These are phyloP conservation scores for Penicillium steckii DNA, from an alignment of 495 filamentous ascomycete species.

Conservation along the genomic window DNA sequence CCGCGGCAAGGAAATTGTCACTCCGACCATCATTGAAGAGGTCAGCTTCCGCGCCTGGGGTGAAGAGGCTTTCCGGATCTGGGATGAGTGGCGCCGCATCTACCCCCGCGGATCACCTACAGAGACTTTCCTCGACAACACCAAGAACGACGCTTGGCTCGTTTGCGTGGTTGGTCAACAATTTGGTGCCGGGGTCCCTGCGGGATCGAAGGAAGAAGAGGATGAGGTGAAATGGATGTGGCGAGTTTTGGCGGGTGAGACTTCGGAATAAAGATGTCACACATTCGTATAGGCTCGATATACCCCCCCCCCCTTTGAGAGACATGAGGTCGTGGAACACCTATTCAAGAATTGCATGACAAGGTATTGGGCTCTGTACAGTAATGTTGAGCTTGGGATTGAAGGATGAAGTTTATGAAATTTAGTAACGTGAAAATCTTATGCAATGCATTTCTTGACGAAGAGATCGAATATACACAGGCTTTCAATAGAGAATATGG, in stretches of 20 bases:
- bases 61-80: conserved; percentile 95
- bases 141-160: conserved; percentile 74
- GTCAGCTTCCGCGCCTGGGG: conserved; percentile 93
- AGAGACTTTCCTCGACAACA: conserved; percentile 61
- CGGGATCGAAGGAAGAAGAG: conserved; percentile 43
- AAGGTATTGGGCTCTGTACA: conserved; percentile 27
- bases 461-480: not conserved
- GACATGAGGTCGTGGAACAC: not conserved
- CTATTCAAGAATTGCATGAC: conserved; percentile 17
- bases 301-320: conserved; percentile 13
- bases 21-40: conserved; percentile 96
- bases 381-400: conserved; percentile 22
- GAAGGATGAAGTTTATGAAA: conserved; percentile 14
- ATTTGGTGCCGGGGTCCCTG: conserved; percentile 52
- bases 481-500: not conserved
- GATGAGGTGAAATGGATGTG: conserved; percentile 46
- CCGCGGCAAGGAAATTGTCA: conserved; percentile 93
- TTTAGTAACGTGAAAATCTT: not conserved
- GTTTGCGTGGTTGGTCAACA: conserved; percentile 90
- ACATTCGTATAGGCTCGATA: conserved; percentile 10
- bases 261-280: conserved; percentile 11
- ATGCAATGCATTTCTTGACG: not conserved
- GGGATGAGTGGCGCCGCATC: conserved; percentile 88
- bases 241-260: conserved; percentile 35
- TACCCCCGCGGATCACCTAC: conserved; percentile 68